phyloP scores from a whole-genome alignment of 352 stramenopile species.

The Phytophthora podocarpi region DNA sequence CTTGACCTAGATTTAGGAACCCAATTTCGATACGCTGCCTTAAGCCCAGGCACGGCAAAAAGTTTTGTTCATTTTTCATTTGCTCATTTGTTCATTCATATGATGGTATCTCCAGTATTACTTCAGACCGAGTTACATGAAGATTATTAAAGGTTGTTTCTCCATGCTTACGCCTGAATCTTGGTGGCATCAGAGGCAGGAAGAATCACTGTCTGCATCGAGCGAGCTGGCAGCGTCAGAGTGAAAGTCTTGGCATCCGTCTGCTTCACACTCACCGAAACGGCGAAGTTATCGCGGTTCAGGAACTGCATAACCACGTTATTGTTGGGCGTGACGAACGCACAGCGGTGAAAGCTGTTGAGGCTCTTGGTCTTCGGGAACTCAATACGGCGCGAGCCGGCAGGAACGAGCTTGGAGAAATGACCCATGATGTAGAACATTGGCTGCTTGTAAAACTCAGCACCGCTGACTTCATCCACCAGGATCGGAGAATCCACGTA shows the following conservation, averaged over 20 bases:
- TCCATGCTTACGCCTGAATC: constrained; percentile 17
- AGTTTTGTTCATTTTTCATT: too few relatives aligned
- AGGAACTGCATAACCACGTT: constrained; percentile 40
- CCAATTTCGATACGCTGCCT: too few relatives aligned
- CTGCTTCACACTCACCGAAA: constrained; percentile 19
- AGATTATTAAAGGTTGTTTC: constrained; percentile 9
- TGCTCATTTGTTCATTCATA: constrained; percentile 11
- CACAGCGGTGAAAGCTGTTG: constrained; percentile 29
- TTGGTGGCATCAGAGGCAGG: constrained; percentile 20
- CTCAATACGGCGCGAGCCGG: constrained; percentile 75
- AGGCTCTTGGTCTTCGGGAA: constrained; percentile 45
- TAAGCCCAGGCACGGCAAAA: too few relatives aligned
- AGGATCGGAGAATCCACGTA: constrained; percentile 81
- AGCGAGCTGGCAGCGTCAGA: constrained; percentile 6
- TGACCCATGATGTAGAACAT: constrained; percentile 94
- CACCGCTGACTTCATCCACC: constrained; percentile 55
- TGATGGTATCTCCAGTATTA: constrained; percentile 3
- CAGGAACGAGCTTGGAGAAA: constrained; percentile 87
- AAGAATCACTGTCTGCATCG: constrained; percentile 15
- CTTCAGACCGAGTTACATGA: background rate
- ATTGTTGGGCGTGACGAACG: constrained; percentile 46
- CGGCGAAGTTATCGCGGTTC: constrained; percentile 19
- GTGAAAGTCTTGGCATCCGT: constrained; percentile 11
- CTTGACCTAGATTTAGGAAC: too few relatives aligned
- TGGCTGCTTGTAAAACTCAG: constrained; percentile 80